phyloP scores from a whole-genome alignment of 495 filamentous ascomycete species.

The Acidiella bohemica region DNA sequence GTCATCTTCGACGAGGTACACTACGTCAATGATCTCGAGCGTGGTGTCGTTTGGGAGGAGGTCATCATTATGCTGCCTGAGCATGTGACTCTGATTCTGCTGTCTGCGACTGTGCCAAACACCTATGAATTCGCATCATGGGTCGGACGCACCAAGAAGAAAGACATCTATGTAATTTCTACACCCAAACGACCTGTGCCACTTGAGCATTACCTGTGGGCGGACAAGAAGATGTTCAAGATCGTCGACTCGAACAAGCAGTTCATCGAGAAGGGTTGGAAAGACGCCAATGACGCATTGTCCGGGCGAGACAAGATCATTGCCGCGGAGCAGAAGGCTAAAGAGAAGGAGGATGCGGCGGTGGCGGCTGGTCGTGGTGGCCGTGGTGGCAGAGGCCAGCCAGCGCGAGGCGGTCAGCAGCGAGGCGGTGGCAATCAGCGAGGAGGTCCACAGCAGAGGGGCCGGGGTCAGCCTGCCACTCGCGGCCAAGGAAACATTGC shows the following conservation, averaged over 20 bases:
- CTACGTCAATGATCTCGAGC: conserved; percentile 95
- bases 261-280: conserved; percentile 85
- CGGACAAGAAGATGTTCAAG: conserved; percentile 77
- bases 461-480: conserved; percentile 42
- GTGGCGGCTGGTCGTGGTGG: conserved; percentile 19
- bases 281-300: conserved; percentile 73
- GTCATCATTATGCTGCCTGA: conserved; percentile 99
- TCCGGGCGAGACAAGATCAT: conserved; percentile 72
- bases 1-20: conserved; percentile 99
- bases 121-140: conserved; percentile 96
- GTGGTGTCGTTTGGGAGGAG: conserved; percentile 98
- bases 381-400: conserved; percentile 17
- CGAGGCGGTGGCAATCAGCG: conserved; percentile 42
- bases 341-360: conserved; percentile 32
- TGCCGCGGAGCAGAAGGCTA: conserved; percentile 30
- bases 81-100: conserved; percentile 85
- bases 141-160: conserved; percentile 96
- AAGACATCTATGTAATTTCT: conserved; percentile 97
- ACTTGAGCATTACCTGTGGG: conserved; percentile 93
- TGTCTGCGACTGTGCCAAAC: conserved; percentile 95
- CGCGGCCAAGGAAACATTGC: conserved; percentile 72
- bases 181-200: conserved; percentile 91
- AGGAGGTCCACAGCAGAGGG: conserved; percentile 40
- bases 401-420: conserved; percentile 28
- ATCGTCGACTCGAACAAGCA: conserved; percentile 87